A percentile compares a stretch with the other conserved stretches of the same genome.
These are phyloP conservation scores for Ogataea methanolica DNA, from an alignment of 805 yeast species.

Conservation along the genomic window DNA sequence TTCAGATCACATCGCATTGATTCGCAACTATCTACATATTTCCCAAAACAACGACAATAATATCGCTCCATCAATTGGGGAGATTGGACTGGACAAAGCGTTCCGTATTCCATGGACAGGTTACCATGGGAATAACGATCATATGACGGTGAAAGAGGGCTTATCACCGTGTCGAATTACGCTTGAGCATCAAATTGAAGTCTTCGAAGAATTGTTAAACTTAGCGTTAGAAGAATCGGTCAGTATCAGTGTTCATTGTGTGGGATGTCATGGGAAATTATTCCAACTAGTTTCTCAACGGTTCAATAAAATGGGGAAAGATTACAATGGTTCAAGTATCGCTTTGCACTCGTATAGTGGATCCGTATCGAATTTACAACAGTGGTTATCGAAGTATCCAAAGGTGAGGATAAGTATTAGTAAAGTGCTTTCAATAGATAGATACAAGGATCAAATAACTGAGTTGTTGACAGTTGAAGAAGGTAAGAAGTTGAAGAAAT, in stretches of 20 bases:
- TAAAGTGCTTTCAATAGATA: slow-evolving; percentile 23
- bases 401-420: slow-evolving; percentile 34
- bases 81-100: slow-evolving; percentile 82
- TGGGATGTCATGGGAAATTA: slow-evolving; percentile 65
- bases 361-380: slow-evolving; percentile 59
- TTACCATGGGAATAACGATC: slow-evolving; percentile 33
- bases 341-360: slow-evolving; percentile 88
- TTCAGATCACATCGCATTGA: slow-evolving; percentile 26
- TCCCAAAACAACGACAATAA: slow-evolving; percentile 1
- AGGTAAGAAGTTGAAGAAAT: slow-evolving; percentile 16
- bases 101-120: slow-evolving; percentile 65
- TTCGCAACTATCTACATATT: slow-evolving; percentile 30
- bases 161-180: slow-evolving; percentile 41
- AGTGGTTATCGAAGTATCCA: slow-evolving; percentile 38
- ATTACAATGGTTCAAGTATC: slow-evolving; percentile 32
- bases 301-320: slow-evolving; percentile 1
- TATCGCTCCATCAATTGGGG: slow-evolving; percentile 57
- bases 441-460: slow-evolving; percentile 12
- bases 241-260: slow-evolving; percentile 80
- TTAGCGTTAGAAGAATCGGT: slow-evolving; percentile 46
- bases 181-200: slow-evolving; percentile 58
- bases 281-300: slow-evolving; percentile 37
- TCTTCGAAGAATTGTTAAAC: slow-evolving; percentile 47
- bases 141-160: slow-evolving; percentile 5
- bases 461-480: slow-evolving; percentile 9